Conservation (phyloP, 345 rosid species). For the Triadica sebifera region DNA sequence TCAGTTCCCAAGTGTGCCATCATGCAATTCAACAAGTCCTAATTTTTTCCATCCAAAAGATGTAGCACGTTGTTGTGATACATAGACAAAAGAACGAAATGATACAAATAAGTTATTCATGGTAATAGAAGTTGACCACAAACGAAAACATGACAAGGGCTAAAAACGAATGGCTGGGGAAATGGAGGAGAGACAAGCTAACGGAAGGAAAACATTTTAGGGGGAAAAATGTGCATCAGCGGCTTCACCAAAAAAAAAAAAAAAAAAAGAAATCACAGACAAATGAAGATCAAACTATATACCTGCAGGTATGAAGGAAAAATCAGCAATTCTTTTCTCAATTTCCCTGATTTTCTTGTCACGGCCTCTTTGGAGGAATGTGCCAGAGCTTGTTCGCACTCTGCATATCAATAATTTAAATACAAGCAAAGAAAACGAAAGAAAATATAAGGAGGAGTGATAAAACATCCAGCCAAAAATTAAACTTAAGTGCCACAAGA, state of each 20-base stretch:
- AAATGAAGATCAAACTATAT: constrained; percentile 27
- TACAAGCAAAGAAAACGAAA: constrained; percentile 5
- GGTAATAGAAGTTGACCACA: background rate
- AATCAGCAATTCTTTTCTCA: constrained; percentile 88
- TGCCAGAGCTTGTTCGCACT: constrained; percentile 90
- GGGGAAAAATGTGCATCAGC: background rate
- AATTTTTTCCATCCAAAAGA: background rate
- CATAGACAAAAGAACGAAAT: background rate
- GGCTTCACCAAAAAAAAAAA: background rate
- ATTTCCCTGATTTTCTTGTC: constrained; percentile 69
- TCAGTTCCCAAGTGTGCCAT: background rate
- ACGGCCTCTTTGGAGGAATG: constrained; percentile 73
- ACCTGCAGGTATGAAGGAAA: constrained; percentile 86
- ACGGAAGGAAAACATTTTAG: background rate
- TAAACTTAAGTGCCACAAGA: background rate
- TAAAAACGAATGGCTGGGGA: background rate
- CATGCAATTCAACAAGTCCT: background rate
- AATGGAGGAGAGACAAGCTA: background rate
- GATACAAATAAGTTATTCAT: background rate
- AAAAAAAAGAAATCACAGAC: background rate
- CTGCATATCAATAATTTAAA: constrained; percentile 35
- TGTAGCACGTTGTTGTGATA: background rate
- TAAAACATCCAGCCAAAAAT: background rate
- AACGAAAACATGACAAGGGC: background rate
- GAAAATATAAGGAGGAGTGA: constrained; percentile 4